A percentile compares a stretch with the other conserved stretches of the same genome.
phyloP scores from a whole-genome alignment of 2,329 filamentous ascomycete species.

The Trichoderma sp. region DNA sequence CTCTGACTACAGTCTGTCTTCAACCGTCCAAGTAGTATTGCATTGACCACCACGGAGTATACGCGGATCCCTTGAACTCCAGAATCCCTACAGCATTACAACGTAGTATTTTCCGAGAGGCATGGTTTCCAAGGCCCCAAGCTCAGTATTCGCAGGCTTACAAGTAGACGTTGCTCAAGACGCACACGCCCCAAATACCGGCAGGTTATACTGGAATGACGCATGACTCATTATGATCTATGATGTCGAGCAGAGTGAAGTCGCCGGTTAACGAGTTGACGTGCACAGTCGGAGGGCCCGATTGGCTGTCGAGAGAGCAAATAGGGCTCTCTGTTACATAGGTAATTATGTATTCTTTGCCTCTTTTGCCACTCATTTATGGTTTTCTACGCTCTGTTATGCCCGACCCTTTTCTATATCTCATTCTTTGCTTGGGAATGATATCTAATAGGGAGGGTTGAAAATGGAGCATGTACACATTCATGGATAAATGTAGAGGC shows the following conservation, averaged over 20 bases:
- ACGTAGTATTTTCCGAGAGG: neutral
- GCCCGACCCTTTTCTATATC: neutral
- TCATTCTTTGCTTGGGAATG: neutral
- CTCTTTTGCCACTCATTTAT: neutral
- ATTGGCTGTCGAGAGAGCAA: neutral
- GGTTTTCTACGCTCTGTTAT: neutral
- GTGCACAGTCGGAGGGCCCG: neutral
- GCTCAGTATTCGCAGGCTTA: neutral
- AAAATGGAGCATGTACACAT: neutral
- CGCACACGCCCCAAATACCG: neutral
- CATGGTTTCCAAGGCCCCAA: neutral
- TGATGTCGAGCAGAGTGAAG: neutral
- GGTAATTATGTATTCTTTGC: neutral
- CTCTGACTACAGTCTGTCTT: neutral
- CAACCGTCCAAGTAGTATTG: neutral
- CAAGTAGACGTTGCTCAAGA: neutral
- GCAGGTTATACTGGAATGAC: neutral
- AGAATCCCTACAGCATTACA: neutral
- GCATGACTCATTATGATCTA: neutral
- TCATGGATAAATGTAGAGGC: neutral
- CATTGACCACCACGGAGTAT: neutral
- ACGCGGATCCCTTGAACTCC: neutral
- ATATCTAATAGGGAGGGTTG: neutral
- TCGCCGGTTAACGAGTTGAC: neutral
- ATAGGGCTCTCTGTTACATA: neutral